Conservation (phyloP, 495 filamentous ascomycete species). For the Aspergillus saccharolyticus region DNA sequence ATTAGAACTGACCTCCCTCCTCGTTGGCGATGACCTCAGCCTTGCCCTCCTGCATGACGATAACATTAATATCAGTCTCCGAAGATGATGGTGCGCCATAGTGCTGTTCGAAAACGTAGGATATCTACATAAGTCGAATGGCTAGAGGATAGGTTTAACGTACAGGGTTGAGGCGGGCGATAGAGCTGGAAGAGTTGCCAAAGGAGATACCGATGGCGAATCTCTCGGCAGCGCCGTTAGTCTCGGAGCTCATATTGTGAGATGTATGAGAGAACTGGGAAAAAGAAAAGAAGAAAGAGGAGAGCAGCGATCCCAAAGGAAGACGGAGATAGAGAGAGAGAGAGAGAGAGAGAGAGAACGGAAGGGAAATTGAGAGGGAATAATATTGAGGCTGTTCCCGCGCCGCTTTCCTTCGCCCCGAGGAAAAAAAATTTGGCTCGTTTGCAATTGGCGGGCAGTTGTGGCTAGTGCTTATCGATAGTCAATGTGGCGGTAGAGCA, state of each 20-base stretch:
- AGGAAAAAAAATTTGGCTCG: constrained; percentile 25
- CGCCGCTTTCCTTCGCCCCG: constrained; percentile 7
- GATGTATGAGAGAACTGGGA: constrained; percentile 16
- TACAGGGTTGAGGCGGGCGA: constrained; percentile 73
- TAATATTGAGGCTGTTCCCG: constrained; percentile 22
- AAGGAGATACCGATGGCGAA: constrained; percentile 93
- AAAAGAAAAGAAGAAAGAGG: constrained; percentile 10
- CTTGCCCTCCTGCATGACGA: constrained; percentile 68
- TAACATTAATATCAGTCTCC: constrained; percentile 12
- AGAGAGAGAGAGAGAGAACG: neutral
- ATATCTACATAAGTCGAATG: neutral
- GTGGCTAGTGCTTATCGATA: constrained; percentile 44
- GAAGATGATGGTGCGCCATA: neutral
- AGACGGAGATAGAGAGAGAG: neutral
- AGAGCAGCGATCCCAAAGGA: neutral
- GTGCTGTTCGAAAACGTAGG: too few species aligned
- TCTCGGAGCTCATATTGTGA: constrained; percentile 51
- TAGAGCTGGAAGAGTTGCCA: constrained; percentile 96
- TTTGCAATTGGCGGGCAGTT: constrained; percentile 19
- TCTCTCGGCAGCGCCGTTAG: constrained; percentile 47
- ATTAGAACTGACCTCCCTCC: constrained; percentile 71
- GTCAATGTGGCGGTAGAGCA: constrained; percentile 25
- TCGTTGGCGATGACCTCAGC: constrained; percentile 98
- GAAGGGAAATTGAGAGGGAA: constrained; percentile 24
- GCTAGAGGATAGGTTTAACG: constrained; percentile 18